phyloP scores from a whole-genome alignment of 148 eudicot species.

The Heliamphora exappendiculata region DNA sequence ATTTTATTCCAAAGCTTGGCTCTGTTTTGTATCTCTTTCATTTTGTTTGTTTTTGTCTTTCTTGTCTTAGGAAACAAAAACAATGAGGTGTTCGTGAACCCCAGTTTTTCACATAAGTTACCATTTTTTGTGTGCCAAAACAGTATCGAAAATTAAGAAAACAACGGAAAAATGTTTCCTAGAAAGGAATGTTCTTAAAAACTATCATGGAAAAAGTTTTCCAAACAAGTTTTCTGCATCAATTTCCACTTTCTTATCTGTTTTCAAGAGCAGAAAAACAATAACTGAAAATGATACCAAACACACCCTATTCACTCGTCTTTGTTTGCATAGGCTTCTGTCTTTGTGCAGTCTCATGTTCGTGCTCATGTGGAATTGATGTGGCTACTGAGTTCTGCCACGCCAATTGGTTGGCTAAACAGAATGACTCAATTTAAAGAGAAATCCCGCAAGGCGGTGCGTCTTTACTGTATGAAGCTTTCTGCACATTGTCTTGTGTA shows the following conservation, averaged over 20 bases:
- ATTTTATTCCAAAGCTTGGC: not conserved
- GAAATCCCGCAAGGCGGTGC: conserved; percentile 88
- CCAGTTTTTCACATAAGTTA: not conserved
- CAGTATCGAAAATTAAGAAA: not conserved
- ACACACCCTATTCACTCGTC: not conserved
- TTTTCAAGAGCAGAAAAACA: not conserved
- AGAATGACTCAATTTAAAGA: conserved; percentile 98
- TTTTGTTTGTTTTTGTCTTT: not conserved
- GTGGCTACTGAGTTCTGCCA: conserved; percentile 93
- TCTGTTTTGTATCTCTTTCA: not conserved
- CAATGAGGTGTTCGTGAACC: not conserved
- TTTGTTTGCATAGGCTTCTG: conserved; percentile 60
- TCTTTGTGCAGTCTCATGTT: conserved; percentile 98
- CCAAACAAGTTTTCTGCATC: not conserved
- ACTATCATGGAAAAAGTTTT: not conserved
- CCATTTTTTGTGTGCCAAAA: not conserved
- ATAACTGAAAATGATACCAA: not conserved
- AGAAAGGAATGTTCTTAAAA: not conserved
- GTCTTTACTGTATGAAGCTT: conserved; percentile 19
- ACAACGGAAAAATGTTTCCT: not conserved
- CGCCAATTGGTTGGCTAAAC: conserved; percentile 97
- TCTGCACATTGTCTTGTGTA: not conserved
- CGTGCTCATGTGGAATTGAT: conserved; percentile 94
- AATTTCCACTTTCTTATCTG: not conserved
- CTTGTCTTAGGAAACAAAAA: not conserved